These are phyloP conservation scores for Leucosporidium yakuticum DNA, from an alignment of 768 basidiomycete species.

Conservation along the genomic window DNA sequence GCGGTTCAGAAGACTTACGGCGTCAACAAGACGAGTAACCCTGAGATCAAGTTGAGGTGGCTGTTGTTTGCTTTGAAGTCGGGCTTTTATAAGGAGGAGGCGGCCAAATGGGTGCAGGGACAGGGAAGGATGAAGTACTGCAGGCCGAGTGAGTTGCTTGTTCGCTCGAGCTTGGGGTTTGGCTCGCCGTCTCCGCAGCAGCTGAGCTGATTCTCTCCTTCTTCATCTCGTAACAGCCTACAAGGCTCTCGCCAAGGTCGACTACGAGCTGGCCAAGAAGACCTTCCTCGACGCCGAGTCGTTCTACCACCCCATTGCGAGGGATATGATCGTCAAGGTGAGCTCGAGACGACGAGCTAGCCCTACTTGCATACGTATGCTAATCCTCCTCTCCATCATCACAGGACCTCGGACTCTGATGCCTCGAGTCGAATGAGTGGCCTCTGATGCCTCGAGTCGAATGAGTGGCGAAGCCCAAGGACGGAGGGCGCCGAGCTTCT, in stretches of 20 bases:
- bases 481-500: too few relatives aligned
- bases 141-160: slow-evolving; percentile 26
- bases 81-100: slow-evolving; percentile 42
- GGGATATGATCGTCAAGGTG: slow-evolving; percentile 42
- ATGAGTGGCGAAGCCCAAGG: too few relatives aligned
- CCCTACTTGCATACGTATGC: too few relatives aligned
- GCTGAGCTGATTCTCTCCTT: not conserved
- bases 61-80: slow-evolving; percentile 34
- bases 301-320: slow-evolving; percentile 46
- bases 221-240: slow-evolving; percentile 28
- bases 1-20: slow-evolving; percentile 39
- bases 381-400: too few relatives aligned
- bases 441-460: too few relatives aligned
- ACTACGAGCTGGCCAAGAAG: slow-evolving; percentile 42
- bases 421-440: too few relatives aligned
- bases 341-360: too few relatives aligned
- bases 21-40: slow-evolving; percentile 40
- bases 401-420: too few relatives aligned
- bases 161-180: not conserved
- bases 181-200: not conserved
- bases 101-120: slow-evolving; percentile 34
- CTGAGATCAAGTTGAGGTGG: slow-evolving; percentile 42
- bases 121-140: slow-evolving; percentile 11
- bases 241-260: slow-evolving; percentile 41
- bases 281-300: slow-evolving; percentile 42